Base-by-base conservation (phyloP, 2,329 filamentous ascomycete species). In the Aspergillus cejpii region DNA sequence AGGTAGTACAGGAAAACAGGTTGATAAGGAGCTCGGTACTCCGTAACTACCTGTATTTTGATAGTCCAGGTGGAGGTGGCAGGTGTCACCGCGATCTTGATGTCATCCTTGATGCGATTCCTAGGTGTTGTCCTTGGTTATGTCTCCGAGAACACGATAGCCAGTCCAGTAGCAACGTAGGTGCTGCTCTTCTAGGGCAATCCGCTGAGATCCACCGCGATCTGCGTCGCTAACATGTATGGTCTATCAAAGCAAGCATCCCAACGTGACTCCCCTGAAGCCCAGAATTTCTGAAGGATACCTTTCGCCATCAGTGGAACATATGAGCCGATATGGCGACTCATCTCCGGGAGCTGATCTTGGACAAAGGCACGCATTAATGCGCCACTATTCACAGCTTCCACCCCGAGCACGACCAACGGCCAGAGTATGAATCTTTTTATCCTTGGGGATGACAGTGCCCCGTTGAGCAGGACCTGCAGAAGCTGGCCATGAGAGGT, bases 231-330 rank as follows among this genome's bases (percentile, higher is more conserved):
- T 38, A 67, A 62, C 2, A 52, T 52, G 37, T 65, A 65, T 19
- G 61, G 58, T 36, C 47, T 52, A 37, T 68, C 64, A 38, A 70
- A 71, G 48, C 68, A 71, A 27, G 47, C 52, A 54, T 70, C 66
- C 67, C 68, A 71, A 3, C 42, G 12, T 3, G 50, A 58, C 41
- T 54, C 37, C 0, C 59, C 57, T 0, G 61, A 64, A 3, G 50
- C 49, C 68, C 68, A 70, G 36, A 66, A 70, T 14, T 20, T 53
- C 41, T 67, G 51, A 1, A 71, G 52, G 1, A 65, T 51, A 0
- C 20, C 28, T 44, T 62, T 63, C 2, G 63, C 65, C 17, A 51
- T 51, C 19, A 65, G 47, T 3, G 67, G 66, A 12, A 56, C 51
- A 29, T 57, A 58, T 1, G 60, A 59, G 2, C 62, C 64, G 3